Evolutionary conservation across 2,329 filamentous ascomycete genomes (phyloP), one percentile per base, ranked within the genome.

Genomic region (Diaporthe longicolla): DNA sequence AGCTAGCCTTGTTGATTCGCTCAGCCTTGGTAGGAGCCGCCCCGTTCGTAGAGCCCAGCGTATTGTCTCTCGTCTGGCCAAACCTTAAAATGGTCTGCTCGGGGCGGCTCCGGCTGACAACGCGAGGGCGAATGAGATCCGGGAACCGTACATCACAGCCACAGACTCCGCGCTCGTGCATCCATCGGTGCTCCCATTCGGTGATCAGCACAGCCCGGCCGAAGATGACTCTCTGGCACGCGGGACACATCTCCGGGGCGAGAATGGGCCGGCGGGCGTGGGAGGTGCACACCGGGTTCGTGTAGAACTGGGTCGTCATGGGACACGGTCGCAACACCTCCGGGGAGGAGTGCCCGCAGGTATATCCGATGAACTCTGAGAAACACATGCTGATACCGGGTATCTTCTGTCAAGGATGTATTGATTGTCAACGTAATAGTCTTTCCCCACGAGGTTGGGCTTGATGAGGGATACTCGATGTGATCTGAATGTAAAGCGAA

Each of bases 331-430:
- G 82, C 61, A 86, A 80, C 15, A 84, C 80, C 0, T 82, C 79
- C 5, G 83, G 54, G 9, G 83, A 84, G 63, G 83, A 84, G 79
- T 89, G 87, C 21, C 86, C 87, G 77, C 87, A 89, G 45, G 79
- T 83, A 78, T 87, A 88, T 70, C 82, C 83, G 61, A 86, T 78
- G 76, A 82, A 87, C 77, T 87, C 85, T 43, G 81, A 79, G 78
- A 87, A 82, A 76, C 87, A 88, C 87, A 88, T 89, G 4, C 74
- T 80, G 71, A 26, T 1, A 35, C 5, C 11, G 8, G 15, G 24
- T 11, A n/a, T 9, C 45, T 24, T 48, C 11, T 15, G 17, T 24
- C n/a, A 35, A n/a, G 10, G 1, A 35, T 32, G 26, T 54, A 21
- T 54, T 24, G 11, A 45, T 19, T 32, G 17, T 26, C 15, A 13